Evolutionary conservation across 345 rosid genomes (phyloP), one percentile per base, ranked within the genome.

Genomic region (Syzygium aqueum): DNA sequence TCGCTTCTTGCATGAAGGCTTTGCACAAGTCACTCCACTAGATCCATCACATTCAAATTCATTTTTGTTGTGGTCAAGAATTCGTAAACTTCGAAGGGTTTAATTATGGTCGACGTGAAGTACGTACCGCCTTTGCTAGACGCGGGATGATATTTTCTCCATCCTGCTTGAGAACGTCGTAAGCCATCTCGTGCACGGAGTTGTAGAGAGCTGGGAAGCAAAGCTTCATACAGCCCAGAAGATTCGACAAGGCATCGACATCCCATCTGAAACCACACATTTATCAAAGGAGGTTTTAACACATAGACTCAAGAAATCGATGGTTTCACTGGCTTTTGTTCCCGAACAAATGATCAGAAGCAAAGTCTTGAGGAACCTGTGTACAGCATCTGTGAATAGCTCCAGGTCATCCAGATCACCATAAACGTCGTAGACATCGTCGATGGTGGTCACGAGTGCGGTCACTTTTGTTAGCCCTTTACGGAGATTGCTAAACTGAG

Each of bases 1-100:
- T 91, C 16, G 93, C 93, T 78, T 94, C 95, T 87, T 83, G 56
- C 7, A 93, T 84, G 87, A 90, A 93, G 22, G 92, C 78, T 73
- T 90, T 90, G 87, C 89, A 90, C 59, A 91, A 51, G 89, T 94
- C 94, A 6, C 88, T 92, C 94, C 90, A 92, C 95, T 94, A n/a
- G 2, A 59, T 59, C 7, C 65, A 59, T 27, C 30, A 59, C 27
- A 59, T 27, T 59, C 65, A 27, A 59, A 11, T 59, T 59, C 7
- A 11, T 59, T 59, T 59, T n/a, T 25, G 65, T 59, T 59, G 27
- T 13, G 15, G 12, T 59, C 30, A 3, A 59, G 30, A 59, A 59
- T 59, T 59, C 65, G 28, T 25, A 0, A 59, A 27, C 30, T 59
- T 59, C 30, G 15, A 59, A 59, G 65, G 65, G 16, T 11, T 27